Evolutionary conservation across 768 basidiomycete genomes (phyloP).

Genomic region (Podaxis rugospora): DNA sequence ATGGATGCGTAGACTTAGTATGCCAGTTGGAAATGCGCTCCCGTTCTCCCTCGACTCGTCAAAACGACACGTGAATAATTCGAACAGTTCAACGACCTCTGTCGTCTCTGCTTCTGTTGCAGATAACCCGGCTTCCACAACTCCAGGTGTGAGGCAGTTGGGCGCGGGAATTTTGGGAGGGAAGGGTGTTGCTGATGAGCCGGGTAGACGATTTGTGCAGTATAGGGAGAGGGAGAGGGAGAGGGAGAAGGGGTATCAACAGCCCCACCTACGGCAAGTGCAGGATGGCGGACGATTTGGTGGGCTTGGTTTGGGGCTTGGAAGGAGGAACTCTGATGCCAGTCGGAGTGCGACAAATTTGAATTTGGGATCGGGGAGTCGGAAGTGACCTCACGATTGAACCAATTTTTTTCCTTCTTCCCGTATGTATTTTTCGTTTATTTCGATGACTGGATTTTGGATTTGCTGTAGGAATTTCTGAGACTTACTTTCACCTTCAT

Average conservation of each 20-base stretch:
- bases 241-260: constrained; percentile 8
- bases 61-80: constrained; percentile 25
- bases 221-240: constrained; percentile 6
- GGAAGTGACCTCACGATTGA: not conserved
- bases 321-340: constrained; percentile 37
- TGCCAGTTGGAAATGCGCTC: constrained; percentile 57
- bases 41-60: constrained; percentile 53
- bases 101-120: constrained; percentile 15
- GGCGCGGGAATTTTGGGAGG: constrained; percentile 17
- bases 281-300: constrained; percentile 46
- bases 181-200: constrained; percentile 21
- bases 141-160: not conserved
- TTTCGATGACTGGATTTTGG: not conserved
- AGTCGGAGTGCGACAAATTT: constrained; percentile 54
- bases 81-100: constrained; percentile 24
- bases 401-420: not conserved
- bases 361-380: constrained; percentile 16
- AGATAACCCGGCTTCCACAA: not conserved
- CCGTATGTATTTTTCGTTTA: not conserved
- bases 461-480: not conserved
- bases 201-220: not conserved
- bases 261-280: constrained; percentile 16
- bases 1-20: constrained; percentile 76
- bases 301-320: constrained; percentile 17
- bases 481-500: not conserved